Percentiles rank a stretch among this genome's conserved stretches.
Conservation (phyloP, 2,329 filamentous ascomycete genomes). For the Aspergillus thermomutatus region DNA sequence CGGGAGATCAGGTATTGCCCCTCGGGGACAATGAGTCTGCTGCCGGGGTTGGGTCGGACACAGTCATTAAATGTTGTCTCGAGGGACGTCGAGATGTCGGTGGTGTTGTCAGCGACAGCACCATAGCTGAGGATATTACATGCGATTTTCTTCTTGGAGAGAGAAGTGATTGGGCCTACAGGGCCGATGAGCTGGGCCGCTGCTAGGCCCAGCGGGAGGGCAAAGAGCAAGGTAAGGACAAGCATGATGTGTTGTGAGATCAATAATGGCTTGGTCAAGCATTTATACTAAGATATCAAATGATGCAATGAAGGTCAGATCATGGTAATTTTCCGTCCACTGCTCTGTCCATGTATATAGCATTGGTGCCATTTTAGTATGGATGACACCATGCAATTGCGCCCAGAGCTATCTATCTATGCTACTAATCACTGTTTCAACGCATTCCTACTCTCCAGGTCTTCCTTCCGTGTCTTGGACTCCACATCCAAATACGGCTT, state of each 20-base stretch:
- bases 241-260: neutral
- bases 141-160: slow-evolving; percentile 23
- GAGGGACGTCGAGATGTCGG: slow-evolving; percentile 29
- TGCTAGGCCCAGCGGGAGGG: neutral
- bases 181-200: slow-evolving; percentile 17
- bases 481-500: slow-evolving; percentile 2
- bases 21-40: slow-evolving; percentile 25
- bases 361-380: too few species aligned
- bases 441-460: neutral
- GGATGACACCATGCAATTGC: too few species aligned
- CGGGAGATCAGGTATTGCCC: slow-evolving; percentile 27
- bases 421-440: too few species aligned
- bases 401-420: too few species aligned
- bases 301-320: too few species aligned
- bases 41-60: slow-evolving; percentile 16
- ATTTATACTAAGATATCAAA: too few species aligned
- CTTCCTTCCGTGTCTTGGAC: slow-evolving; percentile 5
- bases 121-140: slow-evolving; percentile 35
- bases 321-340: too few species aligned
- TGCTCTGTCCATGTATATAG: too few species aligned
- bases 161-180: slow-evolving; percentile 27
- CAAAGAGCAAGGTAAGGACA: neutral
- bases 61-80: slow-evolving; percentile 25
- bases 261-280: too few species aligned
- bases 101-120: slow-evolving; percentile 27